phyloP scores from a whole-genome alignment of 495 filamentous ascomycete genomes.

The Darksidea phi region DNA sequence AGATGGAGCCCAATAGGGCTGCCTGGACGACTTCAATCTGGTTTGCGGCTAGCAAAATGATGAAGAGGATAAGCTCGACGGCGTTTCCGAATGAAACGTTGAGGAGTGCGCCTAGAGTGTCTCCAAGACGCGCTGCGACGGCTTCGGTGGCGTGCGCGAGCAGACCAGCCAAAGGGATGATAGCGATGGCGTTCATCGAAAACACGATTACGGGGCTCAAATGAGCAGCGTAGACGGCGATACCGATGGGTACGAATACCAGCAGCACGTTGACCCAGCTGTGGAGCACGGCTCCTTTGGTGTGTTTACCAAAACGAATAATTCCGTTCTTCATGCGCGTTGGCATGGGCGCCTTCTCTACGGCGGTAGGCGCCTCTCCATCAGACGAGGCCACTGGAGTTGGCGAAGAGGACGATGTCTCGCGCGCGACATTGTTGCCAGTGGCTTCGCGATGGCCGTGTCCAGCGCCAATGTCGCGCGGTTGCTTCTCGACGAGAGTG shows the following conservation, averaged over 20 bases:
- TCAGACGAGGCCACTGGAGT: slow-evolving; percentile 28
- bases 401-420: slow-evolving; percentile 24
- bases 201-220: slow-evolving; percentile 32
- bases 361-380: slow-evolving; percentile 29
- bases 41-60: slow-evolving; percentile 47
- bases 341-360: slow-evolving; percentile 30
- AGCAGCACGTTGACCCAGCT: slow-evolving; percentile 39
- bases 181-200: slow-evolving; percentile 39
- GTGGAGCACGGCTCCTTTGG: slow-evolving; percentile 30
- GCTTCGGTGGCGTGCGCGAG: slow-evolving; percentile 37
- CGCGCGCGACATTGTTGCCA: slow-evolving; percentile 30
- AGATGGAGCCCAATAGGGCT: slow-evolving; percentile 80
- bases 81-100: slow-evolving; percentile 41
- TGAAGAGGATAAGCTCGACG: slow-evolving; percentile 40
- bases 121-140: slow-evolving; percentile 34
- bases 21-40: slow-evolving; percentile 90
- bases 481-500: slow-evolving; percentile 13
- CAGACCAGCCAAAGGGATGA: slow-evolving; percentile 38
- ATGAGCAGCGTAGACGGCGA: slow-evolving; percentile 28
- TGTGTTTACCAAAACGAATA: slow-evolving; percentile 28
- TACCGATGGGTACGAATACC: slow-evolving; percentile 39
- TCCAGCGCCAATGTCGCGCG: slow-evolving; percentile 2
- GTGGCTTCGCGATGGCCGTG: slow-evolving; percentile 12
- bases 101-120: slow-evolving; percentile 36
- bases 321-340: slow-evolving; percentile 33